Evolutionary conservation across 1,139 yeast genomes (phyloP).

Genomic region (Suhomyces guaymorum): DNA sequence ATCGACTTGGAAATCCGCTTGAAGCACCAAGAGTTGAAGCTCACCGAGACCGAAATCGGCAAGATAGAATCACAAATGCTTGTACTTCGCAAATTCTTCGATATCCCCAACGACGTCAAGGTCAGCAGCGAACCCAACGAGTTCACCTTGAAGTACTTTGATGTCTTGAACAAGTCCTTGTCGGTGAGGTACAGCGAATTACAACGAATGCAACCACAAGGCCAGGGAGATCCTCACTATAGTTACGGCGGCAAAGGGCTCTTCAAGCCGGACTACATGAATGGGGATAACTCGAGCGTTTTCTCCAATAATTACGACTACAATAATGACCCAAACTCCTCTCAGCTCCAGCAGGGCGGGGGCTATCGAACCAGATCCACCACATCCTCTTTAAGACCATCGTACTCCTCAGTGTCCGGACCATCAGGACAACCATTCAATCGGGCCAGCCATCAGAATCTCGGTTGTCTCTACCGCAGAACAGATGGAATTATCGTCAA

Average conservation of each 20-base stretch:
- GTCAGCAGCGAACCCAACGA: constrained; percentile 49
- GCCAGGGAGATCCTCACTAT: constrained; percentile 8
- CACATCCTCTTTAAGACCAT: constrained; percentile 51
- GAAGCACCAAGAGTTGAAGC: constrained; percentile 64
- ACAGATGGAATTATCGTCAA: constrained; percentile 72
- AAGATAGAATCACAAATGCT: constrained; percentile 64
- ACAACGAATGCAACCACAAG: constrained; percentile 11
- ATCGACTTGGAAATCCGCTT: constrained; percentile 70
- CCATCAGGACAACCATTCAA: constrained; percentile 13
- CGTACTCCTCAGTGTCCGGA: constrained; percentile 16
- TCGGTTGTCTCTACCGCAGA: constrained; percentile 66
- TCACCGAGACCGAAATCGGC: constrained; percentile 62
- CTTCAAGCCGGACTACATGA: constrained; percentile 15
- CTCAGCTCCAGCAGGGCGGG: constrained; percentile 8
- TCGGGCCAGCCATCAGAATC: constrained; percentile 22
- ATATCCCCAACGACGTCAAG: constrained; percentile 40
- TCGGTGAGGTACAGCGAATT: constrained; percentile 33
- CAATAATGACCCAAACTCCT: constrained; percentile 4
- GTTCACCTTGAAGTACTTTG: constrained; percentile 50
- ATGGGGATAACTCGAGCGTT: constrained; percentile 7
- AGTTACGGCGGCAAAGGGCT: constrained; percentile 13
- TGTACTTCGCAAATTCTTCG: constrained; percentile 54
- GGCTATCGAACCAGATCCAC: constrained; percentile 51
- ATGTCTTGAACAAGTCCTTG: constrained; percentile 38
- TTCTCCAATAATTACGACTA: constrained; percentile 1